Evolutionary conservation across 495 filamentous ascomycete genomes (phyloP), one percentile per base, ranked within the genome.

Genomic region (Hypoxylon intermedium): DNA sequence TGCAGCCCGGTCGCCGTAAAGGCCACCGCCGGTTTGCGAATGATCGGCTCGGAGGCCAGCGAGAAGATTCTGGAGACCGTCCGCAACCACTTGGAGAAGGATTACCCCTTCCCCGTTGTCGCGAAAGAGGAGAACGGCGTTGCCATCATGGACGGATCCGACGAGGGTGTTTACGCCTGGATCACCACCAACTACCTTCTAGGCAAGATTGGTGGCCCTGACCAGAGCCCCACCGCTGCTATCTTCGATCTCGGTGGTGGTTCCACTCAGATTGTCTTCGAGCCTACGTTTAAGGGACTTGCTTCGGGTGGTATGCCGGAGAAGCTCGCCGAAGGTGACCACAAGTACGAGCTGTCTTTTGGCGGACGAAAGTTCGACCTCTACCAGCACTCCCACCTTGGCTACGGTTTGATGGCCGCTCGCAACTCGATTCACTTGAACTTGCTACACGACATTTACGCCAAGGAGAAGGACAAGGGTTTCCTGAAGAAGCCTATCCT

Each of bases 151-250:
- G 92, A 95, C 67, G 94, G 94, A 63, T 89, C 87, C 12, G 88
- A 97, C 60, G 94, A 98, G 75, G 84, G 95, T 72, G 94, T 98
- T n/a, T 98, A 96, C 66, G 95, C 94, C 48, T 98, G 94, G 94
- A 96, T 98, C 73, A 98, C 94, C 2, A 92, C 90, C 54, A 98
- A 98, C 77, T 98, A 98, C 77, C 87, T 98, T 34, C 86, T 98
- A 15, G 93, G 93, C 48, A 98, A 97, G 79, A 98, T 98, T 68
- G 95, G 94, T 64, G 90, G 89, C 18, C 89, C 91, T 5, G 92
- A 96, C 64, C 85, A 95, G 65, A 90, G 83, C 50, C 88, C 89
- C 11, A 98, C 94, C 1, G 94, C 93, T 36, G 94, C 94, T 23
- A 83, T 98, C 53, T 96, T 98, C 65, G 94, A 98, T 74, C 85